phyloP scores from a whole-genome alignment of 352 stramenopile species.

The Thraustochytrium sp. region DNA sequence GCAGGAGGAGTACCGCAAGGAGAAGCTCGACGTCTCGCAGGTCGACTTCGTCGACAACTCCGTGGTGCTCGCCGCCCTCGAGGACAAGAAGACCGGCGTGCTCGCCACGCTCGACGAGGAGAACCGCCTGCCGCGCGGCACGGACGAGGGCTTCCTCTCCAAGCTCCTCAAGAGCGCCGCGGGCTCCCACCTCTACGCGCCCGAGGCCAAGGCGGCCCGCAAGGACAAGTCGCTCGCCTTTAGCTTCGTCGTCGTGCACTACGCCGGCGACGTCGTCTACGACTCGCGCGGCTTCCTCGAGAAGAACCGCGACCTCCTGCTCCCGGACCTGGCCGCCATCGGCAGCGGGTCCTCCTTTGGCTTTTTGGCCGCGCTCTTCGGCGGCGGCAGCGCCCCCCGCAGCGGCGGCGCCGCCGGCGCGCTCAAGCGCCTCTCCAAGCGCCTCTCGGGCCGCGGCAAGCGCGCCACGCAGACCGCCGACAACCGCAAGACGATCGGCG shows the following conservation, averaged over 20 bases:
- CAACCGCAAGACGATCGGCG: conserved; percentile 62
- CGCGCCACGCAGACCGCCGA: conserved; percentile 59
- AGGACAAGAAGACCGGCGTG: conserved; percentile 69
- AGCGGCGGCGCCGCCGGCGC: conserved; percentile 57
- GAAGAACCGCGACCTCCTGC: conserved; percentile 89
- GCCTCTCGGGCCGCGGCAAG: conserved; percentile 42
- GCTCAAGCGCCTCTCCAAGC: too few relatives aligned
- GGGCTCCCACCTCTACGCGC: neutral
- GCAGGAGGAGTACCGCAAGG: conserved; percentile 74
- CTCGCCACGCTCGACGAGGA: conserved; percentile 76
- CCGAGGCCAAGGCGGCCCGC: neutral
- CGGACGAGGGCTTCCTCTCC: conserved; percentile 71
- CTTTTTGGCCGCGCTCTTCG: conserved; percentile 42
- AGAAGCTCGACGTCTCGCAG: conserved; percentile 76
- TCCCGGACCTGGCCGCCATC: conserved; percentile 78
- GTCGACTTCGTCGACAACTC: conserved; percentile 80
- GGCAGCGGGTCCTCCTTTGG: conserved; percentile 42
- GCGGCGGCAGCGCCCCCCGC: conserved; percentile 54
- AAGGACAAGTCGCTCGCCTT: neutral
- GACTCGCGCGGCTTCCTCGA: conserved; percentile 88
- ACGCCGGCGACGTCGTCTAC: conserved; percentile 89
- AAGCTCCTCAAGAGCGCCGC: conserved; percentile 51
- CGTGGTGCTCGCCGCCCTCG: conserved; percentile 77
- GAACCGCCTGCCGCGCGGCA: conserved; percentile 73
- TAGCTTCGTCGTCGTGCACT: conserved; percentile 87